Percentiles rank a stretch among this genome's conserved stretches.
phyloP scores from a whole-genome alignment of 1,139 yeast species.

The Hemisphaericaspora lyxosophila region DNA sequence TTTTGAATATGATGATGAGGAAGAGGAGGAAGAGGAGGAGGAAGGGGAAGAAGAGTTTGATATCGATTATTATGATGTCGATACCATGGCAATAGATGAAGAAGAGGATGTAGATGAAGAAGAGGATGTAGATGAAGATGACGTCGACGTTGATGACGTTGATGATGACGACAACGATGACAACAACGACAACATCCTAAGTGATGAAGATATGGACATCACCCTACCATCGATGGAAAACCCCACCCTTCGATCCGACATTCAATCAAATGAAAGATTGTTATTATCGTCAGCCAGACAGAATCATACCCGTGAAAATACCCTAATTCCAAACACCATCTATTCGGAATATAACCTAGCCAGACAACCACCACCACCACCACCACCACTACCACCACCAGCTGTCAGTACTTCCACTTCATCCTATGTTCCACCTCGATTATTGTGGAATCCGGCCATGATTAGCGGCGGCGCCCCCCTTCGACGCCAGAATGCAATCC shows the following conservation, averaged over 20 bases:
- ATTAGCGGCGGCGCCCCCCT: conserved; percentile 13
- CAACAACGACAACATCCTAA: conserved; percentile 8
- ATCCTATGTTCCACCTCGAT: conserved; percentile 1
- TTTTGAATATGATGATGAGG: conserved; percentile 12
- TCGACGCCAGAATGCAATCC: conserved; percentile 23
- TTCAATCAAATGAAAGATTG: conserved; percentile 23
- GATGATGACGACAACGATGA: conserved; percentile 6
- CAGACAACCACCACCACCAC: no score
- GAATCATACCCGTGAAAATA: conserved; percentile 18
- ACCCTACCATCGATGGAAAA: conserved; percentile 9
- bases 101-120: conserved; percentile 6
- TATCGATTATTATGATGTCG: not conserved
- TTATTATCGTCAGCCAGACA: conserved; percentile 31
- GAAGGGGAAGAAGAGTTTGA: conserved; percentile 5
- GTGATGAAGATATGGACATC: not conserved
- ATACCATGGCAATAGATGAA: conserved; percentile 5
- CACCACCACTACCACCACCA: not conserved
- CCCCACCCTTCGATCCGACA: conserved; percentile 15
- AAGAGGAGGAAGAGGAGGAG: conserved; percentile 5
- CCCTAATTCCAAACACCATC: conserved; percentile 4
- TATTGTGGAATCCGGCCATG: not conserved
- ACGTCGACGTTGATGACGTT: conserved; percentile 1
- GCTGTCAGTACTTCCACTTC: no score
- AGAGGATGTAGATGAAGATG: not conserved
- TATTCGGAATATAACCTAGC: no score